phyloP scores from a whole-genome alignment of 2,329 filamentous ascomycete genomes.

The Pyrenophora seminiperda region DNA sequence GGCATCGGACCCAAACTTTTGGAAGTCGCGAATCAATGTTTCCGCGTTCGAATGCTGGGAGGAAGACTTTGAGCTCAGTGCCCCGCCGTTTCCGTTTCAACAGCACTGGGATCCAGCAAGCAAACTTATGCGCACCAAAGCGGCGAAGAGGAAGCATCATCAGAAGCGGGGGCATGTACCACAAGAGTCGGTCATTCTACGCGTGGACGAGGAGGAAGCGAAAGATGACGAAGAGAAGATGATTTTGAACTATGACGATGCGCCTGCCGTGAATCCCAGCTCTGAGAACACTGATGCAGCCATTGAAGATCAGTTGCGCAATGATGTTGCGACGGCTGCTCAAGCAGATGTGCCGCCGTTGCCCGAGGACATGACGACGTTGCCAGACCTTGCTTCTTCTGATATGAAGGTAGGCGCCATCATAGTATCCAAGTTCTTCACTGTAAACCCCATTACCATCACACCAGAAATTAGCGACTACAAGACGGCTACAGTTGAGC shows the following conservation, averaged over 20 bases:
- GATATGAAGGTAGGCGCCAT: slow-evolving; percentile 64
- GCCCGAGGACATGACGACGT: slow-evolving; percentile 60
- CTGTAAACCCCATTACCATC: slow-evolving; percentile 64
- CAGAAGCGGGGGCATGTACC: slow-evolving; percentile 50
- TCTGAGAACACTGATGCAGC: slow-evolving; percentile 26
- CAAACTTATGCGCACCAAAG: slow-evolving; percentile 60
- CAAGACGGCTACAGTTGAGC: slow-evolving; percentile 63
- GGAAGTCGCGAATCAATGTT: slow-evolving; percentile 75
- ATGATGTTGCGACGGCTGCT: slow-evolving; percentile 53
- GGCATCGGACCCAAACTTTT: slow-evolving; percentile 63
- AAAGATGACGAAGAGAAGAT: slow-evolving; percentile 37
- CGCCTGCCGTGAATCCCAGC: slow-evolving; percentile 26
- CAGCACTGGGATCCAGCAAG: slow-evolving; percentile 88
- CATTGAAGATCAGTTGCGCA: slow-evolving; percentile 42
- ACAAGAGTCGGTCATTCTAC: slow-evolving; percentile 8
- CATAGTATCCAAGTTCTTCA: slow-evolving; percentile 70
- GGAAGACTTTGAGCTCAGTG: slow-evolving; percentile 61
- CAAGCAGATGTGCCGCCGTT: slow-evolving; percentile 67
- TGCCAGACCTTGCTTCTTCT: slow-evolving; percentile 58
- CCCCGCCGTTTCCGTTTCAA: slow-evolving; percentile 86
- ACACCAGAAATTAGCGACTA: slow-evolving; percentile 67
- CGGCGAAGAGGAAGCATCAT: slow-evolving; percentile 63
- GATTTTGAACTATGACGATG: slow-evolving; percentile 43
- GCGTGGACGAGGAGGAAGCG: slow-evolving; percentile 49
- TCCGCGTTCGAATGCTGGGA: slow-evolving; percentile 83